Conservation (phyloP, 2,329 filamentous ascomycete genomes). For the Phialemonium atrogriseum region DNA sequence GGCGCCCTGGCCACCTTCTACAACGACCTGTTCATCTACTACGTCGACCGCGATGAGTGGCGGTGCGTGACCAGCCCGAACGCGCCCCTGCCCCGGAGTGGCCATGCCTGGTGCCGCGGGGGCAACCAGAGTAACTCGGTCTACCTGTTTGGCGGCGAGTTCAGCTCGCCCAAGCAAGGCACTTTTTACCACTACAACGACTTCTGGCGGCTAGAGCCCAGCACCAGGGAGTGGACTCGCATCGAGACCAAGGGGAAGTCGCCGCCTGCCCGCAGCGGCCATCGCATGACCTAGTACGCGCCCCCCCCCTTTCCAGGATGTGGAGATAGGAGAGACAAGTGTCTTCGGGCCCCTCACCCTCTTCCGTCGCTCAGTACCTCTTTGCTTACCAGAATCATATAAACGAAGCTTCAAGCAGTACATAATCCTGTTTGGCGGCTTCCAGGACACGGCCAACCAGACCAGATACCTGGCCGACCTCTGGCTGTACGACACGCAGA, state of each 20-base stretch:
- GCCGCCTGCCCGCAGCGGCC: constrained; percentile 80
- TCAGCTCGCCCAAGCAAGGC: constrained; percentile 92
- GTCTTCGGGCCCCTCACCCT: too few relatives aligned
- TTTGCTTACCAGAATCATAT: not conserved
- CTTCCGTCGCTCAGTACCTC: too few relatives aligned
- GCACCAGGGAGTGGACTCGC: constrained; percentile 80
- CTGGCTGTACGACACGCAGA: constrained; percentile 90
- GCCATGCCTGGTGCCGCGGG: constrained; percentile 90
- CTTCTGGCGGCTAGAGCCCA: constrained; percentile 88
- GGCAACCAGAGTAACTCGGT: constrained; percentile 73
- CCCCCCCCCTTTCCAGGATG: too few relatives aligned
- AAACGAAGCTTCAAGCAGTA: constrained; percentile 73
- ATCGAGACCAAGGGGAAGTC: constrained; percentile 72
- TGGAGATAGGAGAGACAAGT: too few relatives aligned
- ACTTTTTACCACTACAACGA: constrained; percentile 99
- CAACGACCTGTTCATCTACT: constrained; percentile 59
- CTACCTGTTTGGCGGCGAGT: constrained; percentile 94
- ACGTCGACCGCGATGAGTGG: constrained; percentile 85
- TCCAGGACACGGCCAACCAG: constrained; percentile 92
- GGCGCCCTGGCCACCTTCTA: constrained; percentile 71
- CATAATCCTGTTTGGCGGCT: constrained; percentile 90
- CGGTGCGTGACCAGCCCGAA: constrained; percentile 85
- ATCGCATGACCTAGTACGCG: constrained; percentile 96
- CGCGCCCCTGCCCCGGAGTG: constrained; percentile 79
- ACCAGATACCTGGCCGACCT: constrained; percentile 91